Percentiles rank a stretch among this genome's conserved stretches.
Evolutionary conservation across 2,329 filamentous ascomycete species (phyloP).

Genomic region (Stemphylium vesicarium): DNA sequence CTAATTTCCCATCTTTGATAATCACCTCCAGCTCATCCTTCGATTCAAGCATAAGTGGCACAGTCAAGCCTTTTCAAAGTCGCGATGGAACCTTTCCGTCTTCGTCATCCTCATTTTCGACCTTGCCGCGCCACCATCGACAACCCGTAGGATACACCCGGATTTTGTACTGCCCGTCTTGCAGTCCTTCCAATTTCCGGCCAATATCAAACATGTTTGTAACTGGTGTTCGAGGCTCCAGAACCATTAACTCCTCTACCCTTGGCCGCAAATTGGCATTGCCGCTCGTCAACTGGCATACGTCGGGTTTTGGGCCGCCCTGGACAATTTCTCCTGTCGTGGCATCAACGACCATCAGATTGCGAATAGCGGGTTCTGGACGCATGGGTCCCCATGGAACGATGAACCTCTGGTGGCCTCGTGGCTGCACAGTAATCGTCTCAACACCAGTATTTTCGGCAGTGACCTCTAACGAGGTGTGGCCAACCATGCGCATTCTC

Average conservation of each 20-base stretch:
- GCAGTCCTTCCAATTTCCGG: background rate
- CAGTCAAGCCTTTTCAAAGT: background rate
- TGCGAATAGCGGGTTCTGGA: background rate
- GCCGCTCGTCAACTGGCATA: background rate
- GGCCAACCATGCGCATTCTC: background rate
- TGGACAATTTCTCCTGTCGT: background rate
- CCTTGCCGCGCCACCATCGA: slow-evolving; percentile 1
- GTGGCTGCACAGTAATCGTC: slow-evolving; percentile 1
- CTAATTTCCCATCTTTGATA: background rate
- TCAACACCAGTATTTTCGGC: background rate
- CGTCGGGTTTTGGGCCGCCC: background rate
- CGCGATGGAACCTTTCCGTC: background rate
- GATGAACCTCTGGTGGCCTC: slow-evolving; percentile 1
- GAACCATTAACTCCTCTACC: background rate
- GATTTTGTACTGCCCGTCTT: background rate
- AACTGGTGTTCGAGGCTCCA: background rate
- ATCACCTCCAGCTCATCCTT: background rate
- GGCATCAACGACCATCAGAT: background rate
- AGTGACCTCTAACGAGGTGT: background rate
- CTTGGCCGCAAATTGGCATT: background rate
- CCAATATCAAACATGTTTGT: background rate
- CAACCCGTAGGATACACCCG: slow-evolving; percentile 1
- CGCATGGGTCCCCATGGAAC: slow-evolving; percentile 3
- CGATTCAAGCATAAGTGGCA: slow-evolving; percentile 2
- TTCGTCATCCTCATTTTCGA: background rate